phyloP scores from a whole-genome alignment of 225 moss, liverwort and hornwort species.

The Physcomitrium patens region DNA sequence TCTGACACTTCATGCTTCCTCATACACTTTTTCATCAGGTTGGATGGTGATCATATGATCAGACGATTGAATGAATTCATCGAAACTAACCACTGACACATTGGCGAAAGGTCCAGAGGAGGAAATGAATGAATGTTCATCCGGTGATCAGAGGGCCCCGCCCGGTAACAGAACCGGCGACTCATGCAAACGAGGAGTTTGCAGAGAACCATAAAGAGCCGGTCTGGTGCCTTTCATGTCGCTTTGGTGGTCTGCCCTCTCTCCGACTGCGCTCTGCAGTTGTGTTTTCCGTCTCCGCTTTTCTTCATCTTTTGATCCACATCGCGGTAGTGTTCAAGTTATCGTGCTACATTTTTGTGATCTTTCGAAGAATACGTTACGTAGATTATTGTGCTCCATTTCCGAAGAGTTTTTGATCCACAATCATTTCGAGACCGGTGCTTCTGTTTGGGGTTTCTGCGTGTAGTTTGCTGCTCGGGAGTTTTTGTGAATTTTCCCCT shows the following conservation, averaged over 20 bases:
- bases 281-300: neutral
- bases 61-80: too few species aligned
- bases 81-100: neutral
- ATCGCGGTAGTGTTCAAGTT: neutral
- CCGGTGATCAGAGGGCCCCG: neutral
- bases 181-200: constrained; percentile 15
- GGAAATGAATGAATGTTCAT: too few species aligned
- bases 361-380: neutral
- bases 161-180: constrained; percentile 20
- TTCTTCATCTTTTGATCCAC: neutral
- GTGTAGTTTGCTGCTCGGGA: neutral
- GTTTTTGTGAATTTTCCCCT: neutral
- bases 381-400: neutral
- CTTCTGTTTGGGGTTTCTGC: neutral
- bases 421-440: neutral
- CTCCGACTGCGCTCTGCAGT: neutral
- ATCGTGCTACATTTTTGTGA: too few species aligned
- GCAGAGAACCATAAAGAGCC: constrained; percentile 26
- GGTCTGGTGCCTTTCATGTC: constrained; percentile 19
- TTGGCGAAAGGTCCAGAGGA: neutral
- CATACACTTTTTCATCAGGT: too few species aligned
- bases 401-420: neutral
- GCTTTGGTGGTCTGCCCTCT: constrained; percentile 44
- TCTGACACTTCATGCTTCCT: too few species aligned
- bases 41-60: too few species aligned